Evolutionary conservation across 2,329 filamentous ascomycete genomes (phyloP).

Genomic region (Diaporthe caulivora): DNA sequence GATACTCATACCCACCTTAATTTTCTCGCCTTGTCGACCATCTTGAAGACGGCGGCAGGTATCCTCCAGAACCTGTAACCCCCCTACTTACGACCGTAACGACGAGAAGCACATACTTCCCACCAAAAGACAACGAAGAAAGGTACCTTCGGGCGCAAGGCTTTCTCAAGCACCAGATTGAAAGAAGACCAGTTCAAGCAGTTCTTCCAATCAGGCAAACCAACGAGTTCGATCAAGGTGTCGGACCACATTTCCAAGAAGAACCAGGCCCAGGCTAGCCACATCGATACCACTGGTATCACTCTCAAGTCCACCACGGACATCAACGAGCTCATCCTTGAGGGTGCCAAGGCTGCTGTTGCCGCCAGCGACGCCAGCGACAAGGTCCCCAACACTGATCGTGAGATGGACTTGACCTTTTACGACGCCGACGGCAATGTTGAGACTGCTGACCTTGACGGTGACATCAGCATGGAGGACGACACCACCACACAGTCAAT

Average conservation of each 20-base stretch:
- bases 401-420: slow-evolving; percentile 22
- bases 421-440: slow-evolving; percentile 13
- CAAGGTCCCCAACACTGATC: neutral
- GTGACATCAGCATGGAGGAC: slow-evolving; percentile 13
- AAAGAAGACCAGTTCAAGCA: neutral
- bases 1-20: neutral
- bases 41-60: slow-evolving; percentile 22
- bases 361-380: neutral
- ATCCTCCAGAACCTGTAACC: neutral
- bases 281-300: slow-evolving; percentile 3
- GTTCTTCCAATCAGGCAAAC: neutral
- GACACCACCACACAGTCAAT: neutral
- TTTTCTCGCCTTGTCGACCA: neutral
- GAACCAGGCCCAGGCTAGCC: slow-evolving; percentile 7
- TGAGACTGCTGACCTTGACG: slow-evolving; percentile 18
- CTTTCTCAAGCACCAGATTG: neutral
- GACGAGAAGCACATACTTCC: slow-evolving; percentile 14
- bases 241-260: slow-evolving; percentile 20
- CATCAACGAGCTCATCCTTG: neutral
- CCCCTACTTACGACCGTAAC: slow-evolving; percentile 23
- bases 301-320: slow-evolving; percentile 15
- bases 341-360: neutral
- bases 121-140: slow-evolving; percentile 9
- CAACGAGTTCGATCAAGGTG: slow-evolving; percentile 9
- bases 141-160: slow-evolving; percentile 25